Evolutionary conservation across 306 rosid genomes (phyloP), one percentile per base, ranked within the genome.

Genomic region (Abrus pulchellus): DNA sequence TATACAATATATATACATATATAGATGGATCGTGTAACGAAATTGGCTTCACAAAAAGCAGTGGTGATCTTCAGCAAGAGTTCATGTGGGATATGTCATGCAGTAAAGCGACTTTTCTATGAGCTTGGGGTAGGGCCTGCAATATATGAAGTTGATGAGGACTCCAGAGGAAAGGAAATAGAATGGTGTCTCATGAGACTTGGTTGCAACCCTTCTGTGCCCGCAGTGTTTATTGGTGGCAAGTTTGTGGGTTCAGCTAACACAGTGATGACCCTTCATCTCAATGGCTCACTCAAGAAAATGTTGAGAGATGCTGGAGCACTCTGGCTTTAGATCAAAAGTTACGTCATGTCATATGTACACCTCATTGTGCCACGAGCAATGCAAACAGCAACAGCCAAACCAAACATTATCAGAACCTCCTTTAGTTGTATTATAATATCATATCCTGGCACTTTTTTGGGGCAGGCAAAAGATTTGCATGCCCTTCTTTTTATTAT

Each of bases 31-130:
- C 89, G 94, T 0, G 83, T 95, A 40, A 85, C 89, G 11, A 95
- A 91, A 30, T 30, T 95, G 84, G 90, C 89, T 27, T 91, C 99
- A 0, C 97, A 93, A 47, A 93, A 88, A 78, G 97, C 99, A 0
- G 96, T 95, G 85, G 99, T 95, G 90, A 93, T 95, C 7, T 95
- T 95, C 89, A 95, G 99, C 87, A 95, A 95, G 94, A 95, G 97
- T 79, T 90, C 97, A 0, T 95, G 99, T 48, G 96, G 99, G 94
- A 95, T 95, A 96, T 86, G 90, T 85, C 97, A 95, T 62, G 94
- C 99, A 5, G 88, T 95, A 4, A 95, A 95, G 91, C 82, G 95
- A 82, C 85, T 95, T 3, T 88, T 95, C 36, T 95, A 93, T 76
- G 99, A 95, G 65, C 97, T 90, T 69, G 99, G 99, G 0, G 98